Percentiles rank a stretch among this genome's conserved stretches.
These are phyloP conservation scores for Cystoderma amianthinum DNA, from an alignment of 768 basidiomycete species.

Conservation along the genomic window DNA sequence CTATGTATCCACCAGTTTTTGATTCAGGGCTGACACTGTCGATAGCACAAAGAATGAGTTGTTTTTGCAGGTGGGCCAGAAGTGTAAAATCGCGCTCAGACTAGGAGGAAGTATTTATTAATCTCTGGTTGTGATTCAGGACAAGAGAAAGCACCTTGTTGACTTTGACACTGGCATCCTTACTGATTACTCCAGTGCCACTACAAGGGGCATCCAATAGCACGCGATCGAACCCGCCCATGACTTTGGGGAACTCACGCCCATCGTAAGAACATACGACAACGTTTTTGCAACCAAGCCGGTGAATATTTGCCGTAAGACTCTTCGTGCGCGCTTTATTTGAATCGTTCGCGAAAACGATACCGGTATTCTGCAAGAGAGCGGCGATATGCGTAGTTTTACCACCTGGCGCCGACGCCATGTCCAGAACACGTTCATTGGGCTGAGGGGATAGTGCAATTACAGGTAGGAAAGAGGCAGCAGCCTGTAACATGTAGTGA, in stretches of 20 bases:
- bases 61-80: constrained; percentile 96
- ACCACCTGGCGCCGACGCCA: constrained; percentile 98
- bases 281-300: constrained; percentile 97
- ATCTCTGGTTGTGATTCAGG: background rate
- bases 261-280: constrained; percentile 97
- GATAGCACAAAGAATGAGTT: constrained; percentile 95
- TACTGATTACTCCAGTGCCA: constrained; percentile 97
- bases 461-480: constrained; percentile 98
- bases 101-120: constrained; percentile 29
- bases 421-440: constrained; percentile 90
- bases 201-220: constrained; percentile 95
- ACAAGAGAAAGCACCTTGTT: constrained; percentile 72
- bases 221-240: constrained; percentile 98
- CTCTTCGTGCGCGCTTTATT: constrained; percentile 95
- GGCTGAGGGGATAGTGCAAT: constrained; percentile 92
- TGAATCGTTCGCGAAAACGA: constrained; percentile 94
- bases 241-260: constrained; percentile 95
- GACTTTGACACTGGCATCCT: constrained; percentile 94
- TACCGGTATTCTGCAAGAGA: constrained; percentile 94
- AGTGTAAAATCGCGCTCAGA: constrained; percentile 93
- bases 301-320: constrained; percentile 93
- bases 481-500: constrained; percentile 99
- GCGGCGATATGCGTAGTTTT: constrained; percentile 98
- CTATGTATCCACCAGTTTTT: constrained; percentile 87
- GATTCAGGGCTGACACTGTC: constrained; percentile 90